Evolutionary conservation across 768 basidiomycete genomes (phyloP), one percentile per base, ranked within the genome.

Genomic region (Rhizopogon roseolus): DNA sequence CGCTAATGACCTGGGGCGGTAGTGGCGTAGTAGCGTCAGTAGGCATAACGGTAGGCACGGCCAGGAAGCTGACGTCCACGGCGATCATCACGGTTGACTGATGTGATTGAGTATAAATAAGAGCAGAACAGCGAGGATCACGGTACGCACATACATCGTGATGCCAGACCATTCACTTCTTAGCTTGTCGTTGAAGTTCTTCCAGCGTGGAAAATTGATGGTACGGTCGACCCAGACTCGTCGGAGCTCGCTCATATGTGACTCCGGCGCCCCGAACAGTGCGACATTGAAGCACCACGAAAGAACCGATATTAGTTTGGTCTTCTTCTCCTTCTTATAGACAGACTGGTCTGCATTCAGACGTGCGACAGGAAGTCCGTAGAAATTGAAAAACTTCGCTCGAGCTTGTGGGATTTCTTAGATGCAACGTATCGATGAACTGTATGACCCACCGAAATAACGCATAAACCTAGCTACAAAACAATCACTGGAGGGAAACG

Each of bases 61-160:
- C 76, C 9, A 84, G 62, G 57, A 81, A 80, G 0, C 75, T 75
- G 2, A 84, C 76, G 49, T 81, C 80, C 2, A 77, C 77, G n/a
- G 74, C 75, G 5, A 82, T 59, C 37, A 82, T 62, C 13, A 81
- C 77, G 1, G 77, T 78, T 2, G 71, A 72, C 79, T 81, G 16
- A 36, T 17, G 22, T 17, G 32, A 46, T 34, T 46, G 32, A 46
- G 45, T 14, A 32, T 19, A 46, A 34, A 46, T 46, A 34, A 14
- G 13, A 9, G 13, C 14, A 13, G 8, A 34, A 5, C 32, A 9
- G 32, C 14, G 5, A 8, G 32, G 34, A 17, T 42, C 49, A 39
- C 60, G 17, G 10, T 14, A 61, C 77, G 29, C 44, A 81, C 81
- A 54, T 74, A 76, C 38, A 78, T 72, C 29, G 73, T 75, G 45